Evolutionary conservation across 257 asterid species (phyloP), one percentile per base, ranked within the genome.

Genomic region (Osmanthus fragrans): DNA sequence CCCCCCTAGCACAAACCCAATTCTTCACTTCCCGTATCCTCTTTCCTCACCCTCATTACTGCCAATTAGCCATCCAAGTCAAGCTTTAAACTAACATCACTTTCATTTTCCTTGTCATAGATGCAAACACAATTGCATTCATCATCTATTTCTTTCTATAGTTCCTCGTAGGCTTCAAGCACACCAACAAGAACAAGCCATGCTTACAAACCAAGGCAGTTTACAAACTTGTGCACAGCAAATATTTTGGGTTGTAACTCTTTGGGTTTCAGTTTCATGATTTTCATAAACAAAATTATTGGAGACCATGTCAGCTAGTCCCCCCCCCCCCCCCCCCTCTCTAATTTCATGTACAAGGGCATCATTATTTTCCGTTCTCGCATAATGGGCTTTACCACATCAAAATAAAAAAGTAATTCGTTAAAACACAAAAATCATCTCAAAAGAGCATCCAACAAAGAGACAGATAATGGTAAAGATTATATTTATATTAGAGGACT

Each of bases 401-500:
- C 33, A 25, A 60, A 42, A 23, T 10, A 21, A 10, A 10, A 60
- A 60, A 0, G 68, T 60, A 60, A 21, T 7, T 23, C 9, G 13
- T 21, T 60, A 60, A 60, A 60, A 23, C 68, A 23, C 68, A 60
- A 12, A 60, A 16, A 21, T 60, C 18, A 60, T 21, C 32, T 23
- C 68, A 23, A 23, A 60, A 60, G 68, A 7, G 30, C 11, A 5
- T 4, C 68, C 16, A 25, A 60, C 68, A 60, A 10, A 60, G 13
- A 21, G 33, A 32, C 15, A 2, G 23, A 18, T 9, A 3, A 58
- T 58, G 27, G 23, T 60, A 10, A 60, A 60, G 72, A 79, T 72
- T n/a, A 66, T 60, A 56, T 12, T 30, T 56, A 68, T 33, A 76
- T 65, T 54, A 29, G 58, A 81, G 23, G 29, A 54, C 11, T 32